Percentiles rank a stretch among this genome's conserved stretches.
These are phyloP conservation scores for Maudiozyma barnettii DNA, from an alignment of 805 yeast species.

Conservation along the genomic window DNA sequence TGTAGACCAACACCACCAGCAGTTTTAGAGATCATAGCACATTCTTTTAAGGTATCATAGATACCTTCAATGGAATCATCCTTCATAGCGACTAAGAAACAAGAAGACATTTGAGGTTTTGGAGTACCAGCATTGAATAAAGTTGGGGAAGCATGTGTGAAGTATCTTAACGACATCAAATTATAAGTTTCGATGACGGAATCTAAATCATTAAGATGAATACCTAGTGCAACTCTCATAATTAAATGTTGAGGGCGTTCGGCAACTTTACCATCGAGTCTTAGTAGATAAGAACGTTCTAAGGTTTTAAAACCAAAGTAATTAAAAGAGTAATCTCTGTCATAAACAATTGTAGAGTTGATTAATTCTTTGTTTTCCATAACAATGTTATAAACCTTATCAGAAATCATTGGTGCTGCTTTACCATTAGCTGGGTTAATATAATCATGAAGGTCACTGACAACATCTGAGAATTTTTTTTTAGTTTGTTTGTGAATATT, in stretches of 20 bases:
- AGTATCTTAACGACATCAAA: conserved; percentile 73
- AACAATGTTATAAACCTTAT: conserved; percentile 53
- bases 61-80: conserved; percentile 94
- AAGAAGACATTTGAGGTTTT: conserved; percentile 76
- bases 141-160: conserved; percentile 93
- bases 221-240: conserved; percentile 85
- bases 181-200: conserved; percentile 70
- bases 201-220: conserved; percentile 58
- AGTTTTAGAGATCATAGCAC: conserved; percentile 84
- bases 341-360: conserved; percentile 58
- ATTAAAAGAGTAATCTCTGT: conserved; percentile 64
- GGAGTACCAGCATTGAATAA: conserved; percentile 87
- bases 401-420: conserved; percentile 48
- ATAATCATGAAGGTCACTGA: conserved; percentile 58
- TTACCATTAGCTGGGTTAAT: conserved; percentile 63
- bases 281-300: conserved; percentile 71
- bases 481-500: conserved; percentile 86
- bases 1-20: conserved; percentile 94
- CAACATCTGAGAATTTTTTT: conserved; percentile 64
- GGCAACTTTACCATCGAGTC: conserved; percentile 46
- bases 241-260: conserved; percentile 88
- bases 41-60: conserved; percentile 72
- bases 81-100: conserved; percentile 80
- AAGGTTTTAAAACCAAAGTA: conserved; percentile 86
- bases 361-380: conserved; percentile 50